These are phyloP conservation scores for Scytalidium lignicola DNA, from an alignment of 2,329 filamentous ascomycete species.

Conservation along the genomic window DNA sequence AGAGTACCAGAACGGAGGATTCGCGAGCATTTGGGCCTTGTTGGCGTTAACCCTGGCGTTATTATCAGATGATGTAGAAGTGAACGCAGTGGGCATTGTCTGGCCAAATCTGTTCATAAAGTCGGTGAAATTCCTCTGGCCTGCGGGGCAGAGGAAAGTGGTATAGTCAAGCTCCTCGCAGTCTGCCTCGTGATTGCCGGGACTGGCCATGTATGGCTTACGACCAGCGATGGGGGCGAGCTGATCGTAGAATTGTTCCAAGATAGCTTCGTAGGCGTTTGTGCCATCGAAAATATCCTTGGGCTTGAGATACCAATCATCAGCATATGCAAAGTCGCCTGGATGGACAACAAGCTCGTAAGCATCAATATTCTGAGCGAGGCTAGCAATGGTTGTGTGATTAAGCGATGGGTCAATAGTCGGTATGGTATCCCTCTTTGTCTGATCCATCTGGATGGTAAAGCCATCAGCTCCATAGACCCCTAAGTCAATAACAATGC, in stretches of 20 bases:
- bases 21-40: slow-evolving; percentile 38
- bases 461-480: slow-evolving; percentile 49
- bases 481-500: slow-evolving; percentile 49
- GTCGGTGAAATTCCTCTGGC: slow-evolving; percentile 57
- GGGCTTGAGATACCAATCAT: slow-evolving; percentile 46
- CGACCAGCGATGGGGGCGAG: slow-evolving; percentile 47
- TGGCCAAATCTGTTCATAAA: slow-evolving; percentile 50
- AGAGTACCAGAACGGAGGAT: slow-evolving; percentile 55
- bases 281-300: slow-evolving; percentile 43
- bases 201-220: slow-evolving; percentile 51
- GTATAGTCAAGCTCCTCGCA: slow-evolving; percentile 36
- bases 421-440: slow-evolving; percentile 45
- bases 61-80: slow-evolving; percentile 39
- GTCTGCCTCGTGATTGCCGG: slow-evolving; percentile 55
- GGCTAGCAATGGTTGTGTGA: slow-evolving; percentile 52
- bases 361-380: slow-evolving; percentile 45
- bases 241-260: slow-evolving; percentile 52
- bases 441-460: slow-evolving; percentile 38
- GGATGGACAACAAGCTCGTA: slow-evolving; percentile 51
- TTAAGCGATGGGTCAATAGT: slow-evolving; percentile 45
- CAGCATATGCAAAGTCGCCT: slow-evolving; percentile 51
- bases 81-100: slow-evolving; percentile 46
- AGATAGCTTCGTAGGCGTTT: slow-evolving; percentile 50
- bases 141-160: slow-evolving; percentile 38
- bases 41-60: slow-evolving; percentile 38